Base-by-base conservation (phyloP, 176 grass and related monocot genomes). In the Phyllostachys edulis region DNA sequence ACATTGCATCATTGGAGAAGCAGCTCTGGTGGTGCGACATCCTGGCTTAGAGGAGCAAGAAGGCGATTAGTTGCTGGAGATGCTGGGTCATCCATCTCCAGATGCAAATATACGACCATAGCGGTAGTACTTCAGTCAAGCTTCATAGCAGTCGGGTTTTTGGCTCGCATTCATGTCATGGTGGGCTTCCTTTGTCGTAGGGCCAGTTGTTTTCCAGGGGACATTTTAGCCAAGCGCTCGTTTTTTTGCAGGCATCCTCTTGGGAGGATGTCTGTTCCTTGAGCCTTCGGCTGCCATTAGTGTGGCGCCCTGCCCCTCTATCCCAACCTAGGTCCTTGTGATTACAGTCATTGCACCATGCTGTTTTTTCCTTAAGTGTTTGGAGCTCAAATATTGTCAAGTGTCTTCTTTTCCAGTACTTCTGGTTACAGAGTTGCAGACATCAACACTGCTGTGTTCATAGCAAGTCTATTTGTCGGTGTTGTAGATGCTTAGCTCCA, bases 11-110 rank as follows among this genome's bases (percentile, higher is more conserved):
- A 7, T 72, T 99, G 63, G 93, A 94, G 85, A 90, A 94, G 78
- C 89, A 92, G 56, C 86, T 99, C 55, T 94, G 88, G 89, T 90
- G 86, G 90, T 99, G 96, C 4, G 93, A 94, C 81, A 94, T 99
- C 87, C 89, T 99, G 71, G 87, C 76, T 64, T 98, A 94, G 88
- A 72, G 55, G 65, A 89, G 59, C 32, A 86, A 64, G 80, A 80
- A 76, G 72, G 38, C 4, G 21, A 51, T 67, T 65, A 72, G 21
- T 57, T 77, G 61, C 67, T 77, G 86, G 67, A 77, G 86, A 73
- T 49, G 76, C 63, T 57, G 55, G 73, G 74, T 38, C 77, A 80
- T 65, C 46, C 64, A n/a, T 92, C 75, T 86, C 63, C 73, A 84
- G 79, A 89, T 92, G 87, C 81, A 90, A 36, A 94, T 82, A 86